phyloP scores from a whole-genome alignment of 2,329 filamentous ascomycete genomes.

The Colletotrichum ledebouriae region DNA sequence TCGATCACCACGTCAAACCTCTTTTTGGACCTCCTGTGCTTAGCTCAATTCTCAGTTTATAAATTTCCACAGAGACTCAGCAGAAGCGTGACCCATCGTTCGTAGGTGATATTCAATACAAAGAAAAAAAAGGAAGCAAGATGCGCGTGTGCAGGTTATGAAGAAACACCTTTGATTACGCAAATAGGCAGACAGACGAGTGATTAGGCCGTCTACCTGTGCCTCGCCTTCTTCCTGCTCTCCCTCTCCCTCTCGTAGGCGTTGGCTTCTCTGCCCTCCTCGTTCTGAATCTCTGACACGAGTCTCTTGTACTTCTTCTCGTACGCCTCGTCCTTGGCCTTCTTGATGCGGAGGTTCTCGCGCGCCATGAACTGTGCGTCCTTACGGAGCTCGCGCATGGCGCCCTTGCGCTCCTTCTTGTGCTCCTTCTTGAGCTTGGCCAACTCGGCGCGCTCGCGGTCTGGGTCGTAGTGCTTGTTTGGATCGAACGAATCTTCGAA shows the following conservation, averaged over 20 bases:
- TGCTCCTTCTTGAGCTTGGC: conserved; percentile 89
- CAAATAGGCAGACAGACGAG: conserved; percentile 8
- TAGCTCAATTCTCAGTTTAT: too few species aligned
- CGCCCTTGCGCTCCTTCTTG: conserved; percentile 96
- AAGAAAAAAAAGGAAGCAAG: conserved; percentile 7
- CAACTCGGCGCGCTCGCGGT: conserved; percentile 88
- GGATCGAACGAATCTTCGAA: conserved; percentile 97
- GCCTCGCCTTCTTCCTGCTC: conserved; percentile 75
- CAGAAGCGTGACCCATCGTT: too few species aligned
- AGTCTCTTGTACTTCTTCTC: conserved; percentile 96
- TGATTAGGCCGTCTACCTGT: conserved; percentile 28
- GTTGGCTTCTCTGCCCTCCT: conserved; percentile 90
- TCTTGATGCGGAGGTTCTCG: conserved; percentile 92
- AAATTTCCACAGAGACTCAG: too few species aligned
- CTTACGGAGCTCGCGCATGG: conserved; percentile 93
- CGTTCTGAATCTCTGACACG: conserved; percentile 93
- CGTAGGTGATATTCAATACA: conserved; percentile 36
- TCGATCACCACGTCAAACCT: too few species aligned
- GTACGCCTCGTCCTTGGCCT: conserved; percentile 91
- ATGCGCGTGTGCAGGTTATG: conserved; percentile 25
- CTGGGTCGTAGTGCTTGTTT: conserved; percentile 95
- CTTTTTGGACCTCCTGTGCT: too few species aligned
- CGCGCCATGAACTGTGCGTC: conserved; percentile 94
- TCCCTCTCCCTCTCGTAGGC: conserved; percentile 89
- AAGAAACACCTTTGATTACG: conserved; percentile 25